Evolutionary conservation across 1,284 basidiomycete genomes (phyloP).

Genomic region (Kalmanozyma brasiliensis): DNA sequence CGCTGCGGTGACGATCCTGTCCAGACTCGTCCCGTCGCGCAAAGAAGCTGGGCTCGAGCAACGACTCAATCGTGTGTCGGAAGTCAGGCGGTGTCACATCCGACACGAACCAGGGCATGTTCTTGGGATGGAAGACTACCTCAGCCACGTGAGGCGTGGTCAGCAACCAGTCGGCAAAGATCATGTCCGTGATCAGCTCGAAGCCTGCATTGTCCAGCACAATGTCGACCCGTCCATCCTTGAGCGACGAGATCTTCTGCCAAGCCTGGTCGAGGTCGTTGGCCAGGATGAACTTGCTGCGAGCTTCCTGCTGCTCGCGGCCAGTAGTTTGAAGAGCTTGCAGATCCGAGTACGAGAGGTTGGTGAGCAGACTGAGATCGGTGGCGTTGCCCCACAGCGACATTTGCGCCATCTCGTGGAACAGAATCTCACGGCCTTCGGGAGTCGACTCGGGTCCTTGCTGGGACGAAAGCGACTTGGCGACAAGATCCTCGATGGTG

Average conservation of each 20-base stretch:
- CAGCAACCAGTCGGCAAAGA: constrained; percentile 85
- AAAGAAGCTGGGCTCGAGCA: constrained; percentile 72
- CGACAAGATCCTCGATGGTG: constrained; percentile 55
- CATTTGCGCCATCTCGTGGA: constrained; percentile 83
- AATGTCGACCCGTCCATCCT: constrained; percentile 80
- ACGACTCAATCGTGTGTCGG: constrained; percentile 68
- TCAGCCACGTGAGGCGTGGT: constrained; percentile 54
- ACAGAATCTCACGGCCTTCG: constrained; percentile 71
- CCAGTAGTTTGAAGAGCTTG: constrained; percentile 83
- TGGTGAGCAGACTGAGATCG: constrained; percentile 84
- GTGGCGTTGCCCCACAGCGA: constrained; percentile 77
- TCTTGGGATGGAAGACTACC: constrained; percentile 66
- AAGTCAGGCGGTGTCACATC: constrained; percentile 66
- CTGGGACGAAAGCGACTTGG: constrained; percentile 39
- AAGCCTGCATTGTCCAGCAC: constrained; percentile 92
- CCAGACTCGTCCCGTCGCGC: constrained; percentile 55
- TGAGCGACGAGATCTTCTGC: constrained; percentile 76
- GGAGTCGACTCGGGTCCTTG: constrained; percentile 44
- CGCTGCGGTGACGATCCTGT: constrained; percentile 42
- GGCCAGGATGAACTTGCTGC: constrained; percentile 78
- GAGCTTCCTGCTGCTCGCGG: constrained; percentile 67
- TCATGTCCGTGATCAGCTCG: constrained; percentile 93
- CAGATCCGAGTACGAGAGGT: constrained; percentile 82
- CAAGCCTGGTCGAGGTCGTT: constrained; percentile 85
- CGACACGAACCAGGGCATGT: constrained; percentile 67